phyloP scores from a whole-genome alignment of 1,284 basidiomycete genomes.

The Ustilago lituana region DNA sequence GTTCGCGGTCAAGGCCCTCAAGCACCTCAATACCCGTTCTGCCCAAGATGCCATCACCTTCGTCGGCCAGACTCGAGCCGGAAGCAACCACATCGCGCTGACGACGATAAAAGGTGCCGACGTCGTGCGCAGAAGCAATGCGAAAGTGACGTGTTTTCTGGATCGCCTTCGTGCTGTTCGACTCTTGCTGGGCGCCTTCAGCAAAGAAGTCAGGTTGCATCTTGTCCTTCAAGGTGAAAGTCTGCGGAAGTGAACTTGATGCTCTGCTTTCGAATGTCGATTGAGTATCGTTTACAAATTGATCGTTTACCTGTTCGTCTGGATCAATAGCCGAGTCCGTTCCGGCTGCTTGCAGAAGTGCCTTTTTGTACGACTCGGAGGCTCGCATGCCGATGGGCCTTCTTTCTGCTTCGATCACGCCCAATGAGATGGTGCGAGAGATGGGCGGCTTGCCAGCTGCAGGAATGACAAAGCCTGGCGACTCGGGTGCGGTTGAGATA shows the following conservation, averaged over 20 bases:
- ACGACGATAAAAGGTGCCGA: conserved; percentile 7
- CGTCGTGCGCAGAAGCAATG: conserved; percentile 33
- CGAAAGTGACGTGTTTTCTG: conserved; percentile 18
- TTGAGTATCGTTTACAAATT: not conserved
- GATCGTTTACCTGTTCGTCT: conserved; percentile 3
- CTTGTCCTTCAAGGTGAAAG: conserved; percentile 10
- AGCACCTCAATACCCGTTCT: conserved; percentile 56
- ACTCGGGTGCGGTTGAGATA: not conserved
- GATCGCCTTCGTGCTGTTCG: not conserved
- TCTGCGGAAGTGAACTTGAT: conserved; percentile 47
- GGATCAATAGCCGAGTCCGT: not conserved
- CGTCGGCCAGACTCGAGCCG: not conserved
- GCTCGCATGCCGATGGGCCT: conserved; percentile 43
- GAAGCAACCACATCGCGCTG: not conserved
- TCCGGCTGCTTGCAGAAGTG: conserved; percentile 28
- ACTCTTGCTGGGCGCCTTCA: not conserved
- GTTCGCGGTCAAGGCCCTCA: conserved; percentile 44
- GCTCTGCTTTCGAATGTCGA: not conserved
- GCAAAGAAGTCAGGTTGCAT: conserved; percentile 7
- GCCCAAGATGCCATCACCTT: conserved; percentile 28
- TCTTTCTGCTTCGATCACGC: conserved; percentile 13
- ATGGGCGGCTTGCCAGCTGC: conserved; percentile 3
- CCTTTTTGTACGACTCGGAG: conserved; percentile 42
- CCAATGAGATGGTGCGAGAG: conserved; percentile 19
- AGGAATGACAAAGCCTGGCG: not conserved